phyloP scores from a whole-genome alignment of 139 green algal species.

The Chlamydomonas incerta region DNA sequence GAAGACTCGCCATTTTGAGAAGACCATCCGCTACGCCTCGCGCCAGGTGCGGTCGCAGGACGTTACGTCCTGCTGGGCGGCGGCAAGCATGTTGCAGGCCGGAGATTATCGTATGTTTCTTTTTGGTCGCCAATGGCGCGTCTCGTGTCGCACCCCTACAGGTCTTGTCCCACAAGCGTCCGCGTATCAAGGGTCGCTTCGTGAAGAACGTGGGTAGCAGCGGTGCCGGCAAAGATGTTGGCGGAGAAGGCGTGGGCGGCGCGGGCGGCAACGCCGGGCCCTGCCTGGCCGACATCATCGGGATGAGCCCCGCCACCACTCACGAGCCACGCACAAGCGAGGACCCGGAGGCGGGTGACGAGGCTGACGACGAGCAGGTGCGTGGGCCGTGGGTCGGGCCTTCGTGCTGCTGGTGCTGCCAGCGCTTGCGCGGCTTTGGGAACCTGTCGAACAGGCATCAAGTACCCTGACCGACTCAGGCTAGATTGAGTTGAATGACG shows the following conservation, averaged over 20 bases:
- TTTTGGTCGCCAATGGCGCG: too few species aligned
- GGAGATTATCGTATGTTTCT: too few species aligned
- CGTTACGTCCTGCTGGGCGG: background rate
- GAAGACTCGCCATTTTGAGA: constrained; percentile 57
- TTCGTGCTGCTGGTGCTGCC: too few species aligned
- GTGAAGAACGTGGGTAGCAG: constrained; percentile 67
- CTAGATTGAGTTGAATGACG: too few species aligned
- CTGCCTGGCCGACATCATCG: constrained; percentile 4
- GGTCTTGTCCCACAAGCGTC: constrained; percentile 69
- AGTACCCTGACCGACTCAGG: too few species aligned
- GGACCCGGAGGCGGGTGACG: constrained; percentile 15
- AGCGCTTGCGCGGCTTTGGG: too few species aligned
- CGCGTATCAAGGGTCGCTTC: constrained; percentile 83
- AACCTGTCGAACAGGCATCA: too few species aligned
- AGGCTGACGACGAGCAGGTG: constrained; percentile 28
- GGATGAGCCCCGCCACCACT: constrained; percentile 16
- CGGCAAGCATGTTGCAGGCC: too few species aligned
- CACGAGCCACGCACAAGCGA: constrained; percentile 27
- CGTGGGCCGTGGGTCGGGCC: too few species aligned
- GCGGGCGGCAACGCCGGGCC: background rate
- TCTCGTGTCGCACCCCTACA: too few species aligned
- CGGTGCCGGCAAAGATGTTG: too few species aligned
- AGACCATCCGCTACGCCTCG: constrained; percentile 58
- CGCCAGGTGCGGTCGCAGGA: constrained; percentile 42
- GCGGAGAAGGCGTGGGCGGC: background rate